Evolutionary conservation across 2,329 filamentous ascomycete species (phyloP).

Genomic region (Paecilomyces formosus): DNA sequence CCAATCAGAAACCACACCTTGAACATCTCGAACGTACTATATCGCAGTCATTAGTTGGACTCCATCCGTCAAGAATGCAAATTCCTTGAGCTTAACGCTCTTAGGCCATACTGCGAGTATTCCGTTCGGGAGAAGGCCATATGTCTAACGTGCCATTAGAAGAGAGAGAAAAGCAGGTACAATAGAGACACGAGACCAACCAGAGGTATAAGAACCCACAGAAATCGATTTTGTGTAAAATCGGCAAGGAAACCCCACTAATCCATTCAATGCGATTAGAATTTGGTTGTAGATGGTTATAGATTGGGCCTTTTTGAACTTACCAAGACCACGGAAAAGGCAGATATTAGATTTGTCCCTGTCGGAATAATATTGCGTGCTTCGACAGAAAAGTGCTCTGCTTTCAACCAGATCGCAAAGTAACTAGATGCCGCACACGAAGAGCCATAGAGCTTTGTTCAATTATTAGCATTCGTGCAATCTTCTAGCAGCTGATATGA

Average conservation of each 20-base stretch:
- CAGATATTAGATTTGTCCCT: conserved; percentile 8
- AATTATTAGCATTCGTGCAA: not conserved
- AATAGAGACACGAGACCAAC: conserved; percentile 2
- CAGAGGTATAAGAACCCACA: conserved; percentile 11
- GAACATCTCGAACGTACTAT: conserved; percentile 15
- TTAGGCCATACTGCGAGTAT: conserved; percentile 16
- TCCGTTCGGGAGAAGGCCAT: conserved; percentile 23
- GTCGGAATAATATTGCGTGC: conserved; percentile 16
- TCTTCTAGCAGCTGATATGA: not conserved
- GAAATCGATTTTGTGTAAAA: conserved; percentile 10
- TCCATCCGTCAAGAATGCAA: conserved; percentile 8
- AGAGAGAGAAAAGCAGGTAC: not conserved
- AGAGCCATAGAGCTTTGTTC: conserved; percentile 16
- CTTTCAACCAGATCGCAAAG: conserved; percentile 15
- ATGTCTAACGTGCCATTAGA: conserved; percentile 8
- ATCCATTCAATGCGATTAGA: not conserved
- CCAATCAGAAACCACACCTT: not conserved
- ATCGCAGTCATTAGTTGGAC: conserved; percentile 26
- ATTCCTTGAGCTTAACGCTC: conserved; percentile 5
- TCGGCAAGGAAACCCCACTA: conserved; percentile 9
- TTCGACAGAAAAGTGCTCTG: conserved; percentile 12
- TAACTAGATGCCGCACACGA: conserved; percentile 17
- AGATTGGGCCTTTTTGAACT: not conserved
- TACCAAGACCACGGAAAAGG: conserved; percentile 8
- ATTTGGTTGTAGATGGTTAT: too few species aligned